Evolutionary conservation across 331 rosid genomes (phyloP), one percentile per base, ranked within the genome.

Genomic region (Spiraea crenata): DNA sequence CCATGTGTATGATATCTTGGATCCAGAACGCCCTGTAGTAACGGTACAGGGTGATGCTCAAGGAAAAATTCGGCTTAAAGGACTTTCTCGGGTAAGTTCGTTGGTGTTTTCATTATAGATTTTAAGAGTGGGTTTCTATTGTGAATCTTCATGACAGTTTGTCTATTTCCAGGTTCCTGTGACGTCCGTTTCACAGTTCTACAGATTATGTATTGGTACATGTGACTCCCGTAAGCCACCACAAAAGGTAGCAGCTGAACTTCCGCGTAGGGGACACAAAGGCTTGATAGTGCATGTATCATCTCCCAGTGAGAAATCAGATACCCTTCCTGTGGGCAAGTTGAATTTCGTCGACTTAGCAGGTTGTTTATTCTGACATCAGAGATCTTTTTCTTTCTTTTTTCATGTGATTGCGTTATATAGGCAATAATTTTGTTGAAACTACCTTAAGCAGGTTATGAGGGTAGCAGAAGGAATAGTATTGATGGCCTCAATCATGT

Each of bases 311-410:
- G 83, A 64, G 60, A 69, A 57, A 5, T 4, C 42, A 8, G 82
- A 83, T 41, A 25, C 67, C 42, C 70, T 65, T 76, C 69, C 17
- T 70, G 76, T 73, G 64, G 82, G 86, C 82, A 91, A 87, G 86
- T 77, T 93, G 83, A 91, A 83, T 80, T 91, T 93, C 40, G 95
- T 93, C 51, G 97, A 93, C 68, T 65, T 89, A 81, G 95, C 99
- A 80, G 99, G 99, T 93, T 63, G 62, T 68, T 70, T 52, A 41
- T 67, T 42, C 50, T 8, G 14, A 19, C 63, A 8, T 16, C 42
- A 34, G 56, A 8, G 16, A 51, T 4, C 13, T 14, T 8, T 5
- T 71, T 13, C 16, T 3, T 37, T 25, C 42, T 45, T 56, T 10
- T 37, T 48, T 12, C 9, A n/a, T 54, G 42, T 61, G 25, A 69